These are phyloP conservation scores for Solanum chilense DNA, from an alignment of 257 asterid genomes.

Conservation along the genomic window DNA sequence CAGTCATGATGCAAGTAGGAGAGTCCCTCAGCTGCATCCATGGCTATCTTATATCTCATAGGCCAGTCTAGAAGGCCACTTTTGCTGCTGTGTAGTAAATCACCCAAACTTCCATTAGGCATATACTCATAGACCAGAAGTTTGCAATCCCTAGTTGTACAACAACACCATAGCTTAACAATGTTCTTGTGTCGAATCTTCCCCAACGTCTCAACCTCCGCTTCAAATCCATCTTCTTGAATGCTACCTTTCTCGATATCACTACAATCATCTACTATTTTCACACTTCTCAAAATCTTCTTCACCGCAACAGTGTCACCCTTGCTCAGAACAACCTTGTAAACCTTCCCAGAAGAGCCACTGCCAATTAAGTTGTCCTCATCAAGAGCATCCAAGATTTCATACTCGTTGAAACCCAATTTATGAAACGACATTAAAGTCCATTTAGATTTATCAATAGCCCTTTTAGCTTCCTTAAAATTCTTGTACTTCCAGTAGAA, in stretches of 20 bases:
- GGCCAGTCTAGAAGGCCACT: slow-evolving; percentile 82
- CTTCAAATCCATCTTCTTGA: slow-evolving; percentile 49
- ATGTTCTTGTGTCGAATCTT: slow-evolving; percentile 91
- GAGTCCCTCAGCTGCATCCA: slow-evolving; percentile 94
- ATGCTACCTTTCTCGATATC: slow-evolving; percentile 60
- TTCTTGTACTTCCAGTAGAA: slow-evolving; percentile 52
- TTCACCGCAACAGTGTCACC: slow-evolving; percentile 85
- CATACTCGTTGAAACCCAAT: slow-evolving; percentile 69
- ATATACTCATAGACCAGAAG: slow-evolving; percentile 91
- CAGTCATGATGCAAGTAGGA: slow-evolving; percentile 91
- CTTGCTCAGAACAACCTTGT: slow-evolving; percentile 79
- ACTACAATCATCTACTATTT: slow-evolving; percentile 29
- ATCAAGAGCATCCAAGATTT: slow-evolving; percentile 68
- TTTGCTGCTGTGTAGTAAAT: slow-evolving; percentile 77
- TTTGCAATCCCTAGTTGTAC: slow-evolving; percentile 64
- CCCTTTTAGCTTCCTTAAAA: slow-evolving; percentile 31
- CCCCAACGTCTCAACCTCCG: slow-evolving; percentile 84
- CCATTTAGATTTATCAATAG: slow-evolving; percentile 74
- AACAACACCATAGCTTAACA: slow-evolving; percentile 87
- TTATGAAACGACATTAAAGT: slow-evolving; percentile 92
- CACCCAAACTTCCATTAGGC: slow-evolving; percentile 94
- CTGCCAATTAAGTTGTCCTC: slow-evolving; percentile 93
- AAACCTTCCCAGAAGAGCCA: slow-evolving; percentile 88
- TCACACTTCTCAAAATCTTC: slow-evolving; percentile 64
- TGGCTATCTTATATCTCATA: slow-evolving; percentile 62